phyloP scores from a whole-genome alignment of 208 protist genomes.

The Trypanosoma theileri region DNA sequence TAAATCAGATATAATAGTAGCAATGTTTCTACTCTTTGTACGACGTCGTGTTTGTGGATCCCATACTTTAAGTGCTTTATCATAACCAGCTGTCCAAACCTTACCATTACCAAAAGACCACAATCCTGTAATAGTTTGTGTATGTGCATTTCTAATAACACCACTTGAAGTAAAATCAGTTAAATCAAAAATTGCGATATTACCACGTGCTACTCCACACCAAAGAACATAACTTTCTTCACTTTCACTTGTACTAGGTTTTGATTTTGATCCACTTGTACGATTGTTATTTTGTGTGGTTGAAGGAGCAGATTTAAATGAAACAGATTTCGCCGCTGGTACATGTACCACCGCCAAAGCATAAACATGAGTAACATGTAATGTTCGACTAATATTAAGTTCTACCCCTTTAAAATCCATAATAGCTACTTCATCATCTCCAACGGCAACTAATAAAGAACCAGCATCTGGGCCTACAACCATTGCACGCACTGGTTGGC shows the following conservation, averaged over 20 bases:
- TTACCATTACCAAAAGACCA: slow-evolving; percentile 74
- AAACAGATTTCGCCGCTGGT: slow-evolving; percentile 45
- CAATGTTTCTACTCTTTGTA: slow-evolving; percentile 65
- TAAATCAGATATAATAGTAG: slow-evolving; percentile 57
- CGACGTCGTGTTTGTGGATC: slow-evolving; percentile 76
- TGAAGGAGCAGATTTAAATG: slow-evolving; percentile 57
- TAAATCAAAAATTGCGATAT: slow-evolving; percentile 76
- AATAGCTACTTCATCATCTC: slow-evolving; percentile 69
- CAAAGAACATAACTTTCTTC: slow-evolving; percentile 53
- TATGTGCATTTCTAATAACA: slow-evolving; percentile 67
- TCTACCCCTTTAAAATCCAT: slow-evolving; percentile 60
- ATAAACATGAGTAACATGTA: slow-evolving; percentile 80
- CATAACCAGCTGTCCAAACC: slow-evolving; percentile 83
- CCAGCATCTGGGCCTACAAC: slow-evolving; percentile 62
- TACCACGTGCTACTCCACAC: slow-evolving; percentile 76
- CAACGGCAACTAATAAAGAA: slow-evolving; percentile 68
- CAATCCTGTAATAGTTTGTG: slow-evolving; percentile 64
- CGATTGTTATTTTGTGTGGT: slow-evolving; percentile 12
- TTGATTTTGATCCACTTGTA: not conserved
- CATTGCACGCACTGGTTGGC: slow-evolving; percentile 53
- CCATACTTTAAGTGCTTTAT: slow-evolving; percentile 85
- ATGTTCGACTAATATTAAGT: slow-evolving; percentile 43
- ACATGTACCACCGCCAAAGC: slow-evolving; percentile 81
- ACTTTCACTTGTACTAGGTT: slow-evolving; percentile 13
- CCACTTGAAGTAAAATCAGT: slow-evolving; percentile 40